Conservation (phyloP, 169 alveolate genomes). For the Plasmodium coatneyi region DNA sequence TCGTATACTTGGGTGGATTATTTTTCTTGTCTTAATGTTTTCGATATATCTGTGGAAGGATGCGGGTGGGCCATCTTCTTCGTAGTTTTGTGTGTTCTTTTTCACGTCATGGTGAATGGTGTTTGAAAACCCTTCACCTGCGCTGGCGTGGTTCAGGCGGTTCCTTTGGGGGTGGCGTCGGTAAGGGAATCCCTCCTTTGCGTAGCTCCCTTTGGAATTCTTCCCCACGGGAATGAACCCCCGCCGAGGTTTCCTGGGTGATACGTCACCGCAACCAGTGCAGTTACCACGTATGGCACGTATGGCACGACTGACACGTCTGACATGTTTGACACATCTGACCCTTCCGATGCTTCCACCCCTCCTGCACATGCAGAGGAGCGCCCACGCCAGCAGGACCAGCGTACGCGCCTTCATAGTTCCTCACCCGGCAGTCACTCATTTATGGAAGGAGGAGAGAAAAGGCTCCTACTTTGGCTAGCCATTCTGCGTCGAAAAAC, state of each 20-base stretch:
- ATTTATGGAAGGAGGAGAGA: neutral
- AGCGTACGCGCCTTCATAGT: constrained; percentile 23
- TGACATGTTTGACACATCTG: neutral
- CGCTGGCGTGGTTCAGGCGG: constrained; percentile 3
- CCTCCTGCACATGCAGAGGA: neutral
- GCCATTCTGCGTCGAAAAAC: neutral
- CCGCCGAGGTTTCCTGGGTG: neutral
- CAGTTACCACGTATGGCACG: neutral
- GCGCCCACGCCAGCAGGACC: neutral
- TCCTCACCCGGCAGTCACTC: neutral
- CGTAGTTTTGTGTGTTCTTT: constrained; percentile 45
- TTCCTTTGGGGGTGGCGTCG: neutral
- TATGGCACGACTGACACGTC: neutral
- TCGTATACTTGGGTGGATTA: constrained; percentile 54
- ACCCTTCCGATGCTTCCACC: neutral
- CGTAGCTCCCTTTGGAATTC: neutral
- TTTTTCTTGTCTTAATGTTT: constrained; percentile 49
- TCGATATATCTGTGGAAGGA: constrained; percentile 57
- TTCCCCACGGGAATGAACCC: neutral
- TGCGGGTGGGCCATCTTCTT: constrained; percentile 36
- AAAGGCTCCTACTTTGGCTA: neutral
- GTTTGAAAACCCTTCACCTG: constrained; percentile 37
- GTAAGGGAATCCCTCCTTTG: neutral
- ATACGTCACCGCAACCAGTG: neutral
- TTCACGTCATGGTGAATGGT: constrained; percentile 29